Evolutionary conservation across 306 rosid genomes (phyloP), one percentile per base, ranked within the genome.

Genomic region (Prunus mongolica): DNA sequence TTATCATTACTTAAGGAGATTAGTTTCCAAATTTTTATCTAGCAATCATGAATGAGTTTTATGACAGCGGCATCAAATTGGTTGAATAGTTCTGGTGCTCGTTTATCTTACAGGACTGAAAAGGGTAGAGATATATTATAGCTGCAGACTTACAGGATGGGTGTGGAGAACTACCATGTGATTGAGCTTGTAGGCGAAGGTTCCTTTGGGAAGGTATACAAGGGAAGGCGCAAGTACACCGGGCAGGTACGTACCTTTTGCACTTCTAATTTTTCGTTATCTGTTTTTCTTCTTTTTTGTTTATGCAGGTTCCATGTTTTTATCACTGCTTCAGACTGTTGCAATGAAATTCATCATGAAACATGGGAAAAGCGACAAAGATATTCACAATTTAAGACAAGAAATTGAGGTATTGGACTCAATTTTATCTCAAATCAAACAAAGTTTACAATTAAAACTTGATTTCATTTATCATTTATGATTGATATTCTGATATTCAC

Each of bases 101-200:
- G 28, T 71, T 52, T 52, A 22, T n/a, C 46, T 22, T 10, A 54
- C 76, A 74, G 84, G 72, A 15, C 60, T 18, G 52, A 22, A 64
- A 12, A 20, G 52, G 3, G 61, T 24, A 61, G 27, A 80, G 51
- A 41, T 27, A 58, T 5, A 32, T 32, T 49, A 74, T 20, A 41
- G 61, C 50, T 0, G 79, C 22, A 50, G 74, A 47, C 47, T 80
- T 49, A 52, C 65, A 61, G 50, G 50, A 95, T 95, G 99, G 96
- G 97, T 41, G 93, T 92, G 13, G 99, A 95, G 69, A 81, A 95
- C 79, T 95, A 95, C 86, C 99, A 95, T 58, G 99, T 95, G 19
- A 92, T 90, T 49, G 99, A 95, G 84, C 97, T 95, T 34, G 97
- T 92, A 1, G 99, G 99, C 28, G 99, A 95, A 82, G 99, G 99